A percentile compares a stretch with the other conserved stretches of the same genome.
These are phyloP conservation scores for Pneumocystis carinii DNA, from an alignment of 1,139 yeast genomes.

Conservation along the genomic window DNA sequence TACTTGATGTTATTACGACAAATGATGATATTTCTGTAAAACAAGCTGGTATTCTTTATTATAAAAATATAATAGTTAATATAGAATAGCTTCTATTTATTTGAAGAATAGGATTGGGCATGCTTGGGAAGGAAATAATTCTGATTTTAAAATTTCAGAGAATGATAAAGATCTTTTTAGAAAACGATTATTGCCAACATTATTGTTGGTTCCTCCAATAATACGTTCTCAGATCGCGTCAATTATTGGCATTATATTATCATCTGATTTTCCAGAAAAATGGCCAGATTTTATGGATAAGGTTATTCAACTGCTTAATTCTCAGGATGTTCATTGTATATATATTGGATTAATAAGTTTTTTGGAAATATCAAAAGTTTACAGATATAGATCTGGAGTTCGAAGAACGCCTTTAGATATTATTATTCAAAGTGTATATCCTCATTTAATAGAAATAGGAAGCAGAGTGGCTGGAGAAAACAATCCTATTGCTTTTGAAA, in stretches of 20 bases:
- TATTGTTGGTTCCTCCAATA: constrained; percentile 31
- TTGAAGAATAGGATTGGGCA: constrained; percentile 61
- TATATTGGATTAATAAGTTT: constrained; percentile 68
- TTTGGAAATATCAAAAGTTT: constrained; percentile 58
- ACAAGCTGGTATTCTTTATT: constrained; percentile 15
- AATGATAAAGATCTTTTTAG: constrained; percentile 64
- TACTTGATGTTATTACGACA: constrained; percentile 56
- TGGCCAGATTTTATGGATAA: constrained; percentile 58
- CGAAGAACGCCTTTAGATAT: constrained; percentile 45
- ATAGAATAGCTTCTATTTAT: constrained; percentile 59
- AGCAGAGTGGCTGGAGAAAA: constrained; percentile 37
- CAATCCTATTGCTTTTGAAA: constrained; percentile 44
- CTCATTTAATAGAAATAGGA: constrained; percentile 54
- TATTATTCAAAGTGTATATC: constrained; percentile 50
- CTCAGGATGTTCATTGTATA: constrained; percentile 39
- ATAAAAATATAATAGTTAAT: background rate
- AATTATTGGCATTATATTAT: constrained; percentile 49
- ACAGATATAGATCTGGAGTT: constrained; percentile 58
- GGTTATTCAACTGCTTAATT: constrained; percentile 43
- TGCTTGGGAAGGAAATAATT: constrained; percentile 41
- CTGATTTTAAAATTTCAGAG: constrained; percentile 31
- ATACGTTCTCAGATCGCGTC: constrained; percentile 50
- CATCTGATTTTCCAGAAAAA: constrained; percentile 48
- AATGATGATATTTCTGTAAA: constrained; percentile 14
- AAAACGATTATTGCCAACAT: constrained; percentile 40